phyloP scores from a whole-genome alignment of 495 filamentous ascomycete species.

The Trichoderma virens region DNA sequence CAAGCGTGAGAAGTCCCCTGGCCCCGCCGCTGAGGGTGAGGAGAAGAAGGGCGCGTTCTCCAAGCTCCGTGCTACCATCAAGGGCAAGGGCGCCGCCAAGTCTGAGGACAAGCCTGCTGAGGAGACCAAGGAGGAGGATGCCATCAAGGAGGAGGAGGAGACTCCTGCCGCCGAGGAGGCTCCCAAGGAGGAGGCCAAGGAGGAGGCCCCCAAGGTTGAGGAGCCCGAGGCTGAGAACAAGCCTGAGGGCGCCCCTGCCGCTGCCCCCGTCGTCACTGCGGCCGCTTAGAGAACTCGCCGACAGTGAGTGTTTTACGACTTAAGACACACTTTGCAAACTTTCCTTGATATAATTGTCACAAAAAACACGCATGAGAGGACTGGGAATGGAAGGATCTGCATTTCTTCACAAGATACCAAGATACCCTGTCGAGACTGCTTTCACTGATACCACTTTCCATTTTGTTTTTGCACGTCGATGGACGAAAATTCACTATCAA shows the following conservation, averaged over 20 bases:
- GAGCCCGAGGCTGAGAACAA: slow-evolving; percentile 13
- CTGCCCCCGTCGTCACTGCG: slow-evolving; percentile 36
- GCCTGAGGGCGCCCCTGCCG: slow-evolving; percentile 21
- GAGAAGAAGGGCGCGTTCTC: slow-evolving; percentile 51
- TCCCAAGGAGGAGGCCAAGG: slow-evolving; percentile 44
- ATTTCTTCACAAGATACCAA: slow-evolving; percentile 33
- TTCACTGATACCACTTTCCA: slow-evolving; percentile 39
- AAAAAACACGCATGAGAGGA: slow-evolving; percentile 16
- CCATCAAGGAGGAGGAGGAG: slow-evolving; percentile 32
- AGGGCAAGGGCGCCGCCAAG: slow-evolving; percentile 33
- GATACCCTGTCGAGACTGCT: slow-evolving; percentile 46
- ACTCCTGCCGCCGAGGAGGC: slow-evolving; percentile 42
- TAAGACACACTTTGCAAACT: slow-evolving; percentile 9
- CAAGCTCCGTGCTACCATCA: slow-evolving; percentile 50
- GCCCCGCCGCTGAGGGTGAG: slow-evolving; percentile 38
- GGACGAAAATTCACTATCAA: not conserved
- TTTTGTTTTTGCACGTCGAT: slow-evolving; percentile 8
- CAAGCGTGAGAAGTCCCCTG: slow-evolving; percentile 43
- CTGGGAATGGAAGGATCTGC: slow-evolving; percentile 33
- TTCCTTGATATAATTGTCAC: slow-evolving; percentile 12
- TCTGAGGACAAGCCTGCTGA: slow-evolving; percentile 34
- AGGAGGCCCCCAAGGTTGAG: slow-evolving; percentile 31
- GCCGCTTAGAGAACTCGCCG: slow-evolving; percentile 36
- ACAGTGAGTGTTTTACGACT: slow-evolving; percentile 11
- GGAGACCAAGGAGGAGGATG: slow-evolving; percentile 35